These are phyloP conservation scores for Bruguiera gymnorhiza DNA, from an alignment of 345 rosid genomes.

Conservation along the genomic window DNA sequence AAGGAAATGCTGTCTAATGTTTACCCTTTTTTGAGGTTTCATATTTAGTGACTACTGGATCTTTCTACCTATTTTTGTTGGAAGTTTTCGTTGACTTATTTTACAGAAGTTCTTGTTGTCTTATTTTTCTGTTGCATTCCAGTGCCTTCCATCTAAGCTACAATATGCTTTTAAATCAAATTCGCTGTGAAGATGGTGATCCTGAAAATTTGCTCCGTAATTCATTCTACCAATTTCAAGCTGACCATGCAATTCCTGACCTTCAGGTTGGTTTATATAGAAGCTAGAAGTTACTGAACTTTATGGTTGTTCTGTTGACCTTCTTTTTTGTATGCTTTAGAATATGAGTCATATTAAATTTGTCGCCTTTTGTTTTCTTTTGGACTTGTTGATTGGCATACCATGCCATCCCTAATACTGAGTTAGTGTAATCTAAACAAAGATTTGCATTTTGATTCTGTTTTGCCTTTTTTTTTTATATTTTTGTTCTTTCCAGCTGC, in stretches of 20 bases:
- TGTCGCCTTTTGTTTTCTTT: background rate
- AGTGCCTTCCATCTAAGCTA: constrained; percentile 98
- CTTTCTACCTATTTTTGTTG: too few species aligned
- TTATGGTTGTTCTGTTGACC: constrained; percentile 3
- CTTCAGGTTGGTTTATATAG: constrained; percentile 59
- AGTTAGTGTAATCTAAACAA: too few species aligned
- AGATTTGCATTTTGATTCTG: too few species aligned
- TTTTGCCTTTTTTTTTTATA: too few species aligned
- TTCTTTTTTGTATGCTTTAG: constrained; percentile 9
- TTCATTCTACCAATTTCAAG: constrained; percentile 98
- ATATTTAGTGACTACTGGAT: too few species aligned
- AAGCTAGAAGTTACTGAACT: background rate
- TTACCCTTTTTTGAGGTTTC: too few species aligned
- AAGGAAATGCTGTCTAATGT: too few species aligned
- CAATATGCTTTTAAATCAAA: constrained; percentile 96
- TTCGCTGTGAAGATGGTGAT: constrained; percentile 90
- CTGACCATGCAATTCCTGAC: constrained; percentile 87
- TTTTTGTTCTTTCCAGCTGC: too few species aligned
- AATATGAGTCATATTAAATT: background rate
- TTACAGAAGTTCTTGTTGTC: constrained; percentile 9
- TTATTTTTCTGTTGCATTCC: constrained; percentile 28
- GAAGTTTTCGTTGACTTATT: background rate
- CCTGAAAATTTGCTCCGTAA: constrained; percentile 95
- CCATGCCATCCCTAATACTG: too few species aligned
- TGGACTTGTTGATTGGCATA: background rate